These are phyloP conservation scores for Teratosphaeria viscida DNA, from an alignment of 2,329 filamentous ascomycete genomes.

Conservation along the genomic window DNA sequence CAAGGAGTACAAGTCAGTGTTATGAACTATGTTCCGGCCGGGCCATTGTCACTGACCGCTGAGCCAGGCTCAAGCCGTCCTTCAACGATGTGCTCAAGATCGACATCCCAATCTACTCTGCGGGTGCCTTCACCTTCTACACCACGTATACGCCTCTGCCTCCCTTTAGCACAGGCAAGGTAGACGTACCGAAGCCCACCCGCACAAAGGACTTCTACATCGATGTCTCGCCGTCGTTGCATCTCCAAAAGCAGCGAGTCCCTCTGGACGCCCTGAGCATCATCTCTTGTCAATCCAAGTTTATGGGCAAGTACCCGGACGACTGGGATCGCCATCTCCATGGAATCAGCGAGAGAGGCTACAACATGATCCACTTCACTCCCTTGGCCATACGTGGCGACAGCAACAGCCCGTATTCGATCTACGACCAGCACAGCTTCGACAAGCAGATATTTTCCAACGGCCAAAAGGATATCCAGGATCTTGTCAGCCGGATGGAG, in stretches of 20 bases:
- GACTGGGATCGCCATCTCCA: slow-evolving; percentile 85
- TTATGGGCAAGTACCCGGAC: slow-evolving; percentile 83
- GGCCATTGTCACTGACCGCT: slow-evolving; percentile 8
- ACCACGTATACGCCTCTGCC: slow-evolving; percentile 84
- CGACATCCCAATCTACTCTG: slow-evolving; percentile 69
- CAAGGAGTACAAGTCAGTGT: slow-evolving; percentile 72
- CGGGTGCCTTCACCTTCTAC: slow-evolving; percentile 90
- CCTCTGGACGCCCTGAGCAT: slow-evolving; percentile 81
- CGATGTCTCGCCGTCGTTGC: slow-evolving; percentile 76
- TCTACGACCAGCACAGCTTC: slow-evolving; percentile 85
- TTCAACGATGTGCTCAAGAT: slow-evolving; percentile 90
- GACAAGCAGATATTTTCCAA: slow-evolving; percentile 72
- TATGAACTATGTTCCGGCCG: neutral
- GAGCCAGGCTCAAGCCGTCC: slow-evolving; percentile 65
- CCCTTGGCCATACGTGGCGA: slow-evolving; percentile 77
- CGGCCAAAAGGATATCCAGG: slow-evolving; percentile 70
- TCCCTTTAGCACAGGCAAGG: slow-evolving; percentile 52
- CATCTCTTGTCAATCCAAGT: slow-evolving; percentile 93
- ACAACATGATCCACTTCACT: slow-evolving; percentile 99
- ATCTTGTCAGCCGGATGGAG: slow-evolving; percentile 72
- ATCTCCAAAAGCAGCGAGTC: slow-evolving; percentile 60
- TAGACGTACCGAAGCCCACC: slow-evolving; percentile 37
- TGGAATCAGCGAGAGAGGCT: slow-evolving; percentile 81
- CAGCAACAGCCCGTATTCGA: slow-evolving; percentile 95
- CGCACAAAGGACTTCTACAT: slow-evolving; percentile 77